A percentile compares a stretch with the other conserved stretches of the same genome.
Conservation (phyloP, 2,329 filamentous ascomycete species). For the Aulographum hederae region DNA sequence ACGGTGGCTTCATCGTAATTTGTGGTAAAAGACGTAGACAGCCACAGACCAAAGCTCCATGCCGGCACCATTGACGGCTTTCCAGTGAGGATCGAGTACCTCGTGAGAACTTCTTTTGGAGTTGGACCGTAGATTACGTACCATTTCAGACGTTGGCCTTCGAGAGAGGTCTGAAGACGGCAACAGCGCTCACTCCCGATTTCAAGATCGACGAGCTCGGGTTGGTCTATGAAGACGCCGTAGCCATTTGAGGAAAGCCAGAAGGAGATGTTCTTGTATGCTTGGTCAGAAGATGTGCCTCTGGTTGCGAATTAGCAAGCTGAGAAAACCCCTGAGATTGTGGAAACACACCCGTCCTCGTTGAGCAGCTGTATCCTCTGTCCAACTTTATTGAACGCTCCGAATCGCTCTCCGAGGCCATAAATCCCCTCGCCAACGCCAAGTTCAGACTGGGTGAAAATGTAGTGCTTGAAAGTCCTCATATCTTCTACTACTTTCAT, state of each 20-base stretch:
- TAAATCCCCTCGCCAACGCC: slow-evolving; percentile 46
- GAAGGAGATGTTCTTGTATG: slow-evolving; percentile 55
- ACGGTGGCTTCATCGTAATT: slow-evolving; percentile 55
- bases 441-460: slow-evolving; percentile 27
- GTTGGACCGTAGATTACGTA: slow-evolving; percentile 55
- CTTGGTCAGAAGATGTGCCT: slow-evolving; percentile 50
- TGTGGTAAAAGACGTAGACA: slow-evolving; percentile 60
- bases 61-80: slow-evolving; percentile 44
- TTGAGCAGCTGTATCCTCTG: slow-evolving; percentile 49
- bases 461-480: slow-evolving; percentile 20
- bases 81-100: slow-evolving; percentile 51
- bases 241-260: slow-evolving; percentile 58
- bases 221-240: slow-evolving; percentile 56
- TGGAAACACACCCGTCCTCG: slow-evolving; percentile 23
- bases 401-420: slow-evolving; percentile 60
- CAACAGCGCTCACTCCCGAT: slow-evolving; percentile 57
- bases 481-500: slow-evolving; percentile 36
- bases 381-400: slow-evolving; percentile 58
- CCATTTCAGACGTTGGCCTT: slow-evolving; percentile 53
- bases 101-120: slow-evolving; percentile 51
- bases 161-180: slow-evolving; percentile 49
- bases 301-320: slow-evolving; percentile 1
- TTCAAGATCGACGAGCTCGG: slow-evolving; percentile 52
- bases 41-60: slow-evolving; percentile 63
- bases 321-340: background rate